Percentiles rank a stretch among this genome's conserved stretches.
Conservation (phyloP, 108 stramenopile genomes). For the Chaetoceros tenuissimus region DNA sequence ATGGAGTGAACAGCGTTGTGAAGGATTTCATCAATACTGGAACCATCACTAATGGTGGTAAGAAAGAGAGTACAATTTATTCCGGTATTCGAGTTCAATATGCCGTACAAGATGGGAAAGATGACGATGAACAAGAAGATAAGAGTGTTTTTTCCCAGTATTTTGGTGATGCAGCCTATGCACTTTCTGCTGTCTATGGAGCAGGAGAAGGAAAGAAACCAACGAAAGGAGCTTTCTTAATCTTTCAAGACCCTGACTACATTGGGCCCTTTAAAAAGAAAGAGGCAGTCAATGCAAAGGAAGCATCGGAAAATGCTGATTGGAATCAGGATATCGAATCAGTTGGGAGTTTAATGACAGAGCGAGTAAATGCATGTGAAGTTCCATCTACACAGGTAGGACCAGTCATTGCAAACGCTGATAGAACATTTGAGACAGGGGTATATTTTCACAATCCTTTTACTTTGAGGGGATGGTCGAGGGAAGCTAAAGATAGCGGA, state of each 20-base stretch:
- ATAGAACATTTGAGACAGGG: slow-evolving; percentile 66
- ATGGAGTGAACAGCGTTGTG: slow-evolving; percentile 60
- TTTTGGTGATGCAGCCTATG: slow-evolving; percentile 72
- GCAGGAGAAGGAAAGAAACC: slow-evolving; percentile 34
- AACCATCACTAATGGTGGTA: slow-evolving; percentile 11
- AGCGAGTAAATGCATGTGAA: slow-evolving; percentile 15
- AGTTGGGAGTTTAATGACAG: slow-evolving; percentile 16
- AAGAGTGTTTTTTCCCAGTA: slow-evolving; percentile 30
- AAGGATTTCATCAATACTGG: slow-evolving; percentile 54
- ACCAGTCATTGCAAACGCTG: slow-evolving; percentile 31
- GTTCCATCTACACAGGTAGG: slow-evolving; percentile 34
- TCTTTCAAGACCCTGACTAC: slow-evolving; percentile 57
- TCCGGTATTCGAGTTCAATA: slow-evolving; percentile 69
- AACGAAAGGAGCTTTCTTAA: slow-evolving; percentile 45
- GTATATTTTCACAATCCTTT: slow-evolving; percentile 85
- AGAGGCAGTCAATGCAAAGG: slow-evolving; percentile 10
- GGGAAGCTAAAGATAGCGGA: slow-evolving; percentile 21
- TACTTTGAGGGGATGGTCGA: slow-evolving; percentile 48
- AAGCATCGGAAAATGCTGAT: slow-evolving; percentile 44
- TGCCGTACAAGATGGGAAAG: slow-evolving; percentile 46
- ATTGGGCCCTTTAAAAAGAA: slow-evolving; percentile 60
- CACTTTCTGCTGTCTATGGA: slow-evolving; percentile 56
- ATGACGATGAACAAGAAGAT: slow-evolving; percentile 7
- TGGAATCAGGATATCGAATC: slow-evolving; percentile 48
- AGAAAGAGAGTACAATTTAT: slow-evolving; percentile 41